Evolutionary conservation across 345 rosid genomes (phyloP).

Genomic region (Sapria himalayana): DNA sequence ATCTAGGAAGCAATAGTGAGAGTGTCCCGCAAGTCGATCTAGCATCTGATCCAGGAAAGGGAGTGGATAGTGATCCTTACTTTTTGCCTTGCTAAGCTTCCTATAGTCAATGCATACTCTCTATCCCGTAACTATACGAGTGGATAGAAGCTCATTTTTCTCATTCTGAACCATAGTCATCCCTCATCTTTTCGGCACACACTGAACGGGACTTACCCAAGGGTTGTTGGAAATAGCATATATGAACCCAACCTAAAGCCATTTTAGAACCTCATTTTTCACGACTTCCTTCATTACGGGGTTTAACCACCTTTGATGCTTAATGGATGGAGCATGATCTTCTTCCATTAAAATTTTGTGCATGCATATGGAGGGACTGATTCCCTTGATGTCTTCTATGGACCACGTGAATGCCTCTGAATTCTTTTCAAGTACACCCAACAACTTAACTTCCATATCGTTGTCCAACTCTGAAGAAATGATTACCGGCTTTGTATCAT

Average conservation of each 20-base stretch:
- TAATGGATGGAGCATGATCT: not conserved
- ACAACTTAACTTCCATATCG: no score
- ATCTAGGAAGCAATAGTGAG: not conserved
- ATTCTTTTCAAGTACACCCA: not conserved
- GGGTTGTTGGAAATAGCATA: not conserved
- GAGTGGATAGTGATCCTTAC: not conserved
- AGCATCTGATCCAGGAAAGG: slow-evolving; percentile 1
- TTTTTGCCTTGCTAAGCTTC: not conserved
- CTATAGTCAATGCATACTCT: not conserved
- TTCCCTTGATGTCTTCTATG: not conserved
- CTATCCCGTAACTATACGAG: not conserved
- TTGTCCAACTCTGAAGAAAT: no score
- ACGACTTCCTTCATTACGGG: slow-evolving; percentile 1
- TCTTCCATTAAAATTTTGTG: not conserved
- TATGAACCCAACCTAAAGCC: not conserved
- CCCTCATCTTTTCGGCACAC: not conserved
- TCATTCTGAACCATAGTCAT: no score
- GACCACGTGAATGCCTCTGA: not conserved
- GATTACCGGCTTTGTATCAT: no score
- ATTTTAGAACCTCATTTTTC: not conserved
- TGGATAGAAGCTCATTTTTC: not conserved
- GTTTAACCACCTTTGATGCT: not conserved
- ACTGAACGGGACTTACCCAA: not conserved
- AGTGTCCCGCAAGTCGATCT: not conserved
- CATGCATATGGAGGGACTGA: not conserved